phyloP scores from a whole-genome alignment of 495 filamentous ascomycete genomes.

The Endocarpon pusillum region DNA sequence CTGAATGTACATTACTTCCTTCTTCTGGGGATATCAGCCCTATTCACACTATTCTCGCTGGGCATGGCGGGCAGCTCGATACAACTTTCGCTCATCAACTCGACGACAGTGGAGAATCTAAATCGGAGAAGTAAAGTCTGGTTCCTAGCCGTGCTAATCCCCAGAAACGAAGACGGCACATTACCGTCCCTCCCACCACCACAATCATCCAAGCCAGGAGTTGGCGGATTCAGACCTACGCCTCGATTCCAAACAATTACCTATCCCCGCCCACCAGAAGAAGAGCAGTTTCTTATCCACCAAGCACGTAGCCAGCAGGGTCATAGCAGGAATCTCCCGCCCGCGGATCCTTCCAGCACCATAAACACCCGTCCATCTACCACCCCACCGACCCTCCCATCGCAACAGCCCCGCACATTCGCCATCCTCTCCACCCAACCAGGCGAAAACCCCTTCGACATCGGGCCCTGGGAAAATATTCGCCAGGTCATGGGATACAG shows the following conservation, averaged over 20 bases:
- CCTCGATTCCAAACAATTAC: conserved; percentile 32
- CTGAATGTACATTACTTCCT: conserved; percentile 36
- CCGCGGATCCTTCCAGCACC: conserved; percentile 1
- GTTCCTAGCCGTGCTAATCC: conserved; percentile 61
- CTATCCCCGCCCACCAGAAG: conserved; percentile 18
- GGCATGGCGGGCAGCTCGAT: conserved; percentile 57
- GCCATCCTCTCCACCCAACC: conserved; percentile 54
- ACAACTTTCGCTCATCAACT: conserved; percentile 49
- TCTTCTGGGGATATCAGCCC: conserved; percentile 33
- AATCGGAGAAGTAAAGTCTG: conserved; percentile 42
- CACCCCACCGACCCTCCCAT: conserved; percentile 3
- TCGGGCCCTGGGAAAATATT: conserved; percentile 50
- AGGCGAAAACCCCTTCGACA: conserved; percentile 67
- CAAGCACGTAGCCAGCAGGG: conserved; percentile 6
- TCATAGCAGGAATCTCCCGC: conserved; percentile 1
- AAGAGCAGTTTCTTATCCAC: background rate
- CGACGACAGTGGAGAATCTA: conserved; percentile 70
- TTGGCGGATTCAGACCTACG: conserved; percentile 20
- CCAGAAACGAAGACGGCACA: conserved; percentile 20
- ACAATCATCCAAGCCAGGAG: no score
- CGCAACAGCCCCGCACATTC: conserved; percentile 39
- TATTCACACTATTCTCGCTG: conserved; percentile 61
- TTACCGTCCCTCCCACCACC: no score
- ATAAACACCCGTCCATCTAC: conserved; percentile 4
- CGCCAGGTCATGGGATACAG: conserved; percentile 56